These are phyloP conservation scores for Hypoxylon lienhwacheense DNA, from an alignment of 495 filamentous ascomycete species.

Conservation along the genomic window DNA sequence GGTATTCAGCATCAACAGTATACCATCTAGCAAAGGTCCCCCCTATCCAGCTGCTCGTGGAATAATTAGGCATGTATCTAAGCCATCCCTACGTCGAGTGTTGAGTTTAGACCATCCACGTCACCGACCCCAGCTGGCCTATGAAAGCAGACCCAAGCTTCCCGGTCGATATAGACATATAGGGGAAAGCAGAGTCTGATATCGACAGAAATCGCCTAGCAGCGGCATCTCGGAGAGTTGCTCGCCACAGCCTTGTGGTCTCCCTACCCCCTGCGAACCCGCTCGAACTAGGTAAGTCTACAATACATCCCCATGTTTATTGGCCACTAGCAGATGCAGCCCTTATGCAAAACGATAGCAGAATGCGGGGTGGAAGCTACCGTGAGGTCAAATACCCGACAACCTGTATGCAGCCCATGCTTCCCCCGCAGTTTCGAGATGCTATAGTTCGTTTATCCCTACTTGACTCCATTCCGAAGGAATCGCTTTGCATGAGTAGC, in stretches of 20 bases:
- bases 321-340: slow-evolving; percentile 37
- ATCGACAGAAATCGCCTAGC: slow-evolving; percentile 15
- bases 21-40: slow-evolving; percentile 10
- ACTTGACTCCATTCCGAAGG: slow-evolving; percentile 24
- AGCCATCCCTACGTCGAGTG: slow-evolving; percentile 7
- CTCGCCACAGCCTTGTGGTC: slow-evolving; percentile 25
- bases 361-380: slow-evolving; percentile 34
- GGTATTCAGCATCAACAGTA: not conserved
- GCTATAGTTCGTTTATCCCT: slow-evolving; percentile 26
- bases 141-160: not conserved
- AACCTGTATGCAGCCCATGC: slow-evolving; percentile 23
- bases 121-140: slow-evolving; percentile 7
- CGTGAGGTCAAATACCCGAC: slow-evolving; percentile 32
- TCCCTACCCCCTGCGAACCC: slow-evolving; percentile 21
- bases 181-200: slow-evolving; percentile 3
- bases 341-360: slow-evolving; percentile 23
- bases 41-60: slow-evolving; percentile 15
- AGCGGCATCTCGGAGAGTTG: slow-evolving; percentile 36
- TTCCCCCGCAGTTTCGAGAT: slow-evolving; percentile 32
- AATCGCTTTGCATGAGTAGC: slow-evolving; percentile 23
- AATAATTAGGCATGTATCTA: slow-evolving; percentile 7
- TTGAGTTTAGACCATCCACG: slow-evolving; percentile 7
- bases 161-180: not conserved
- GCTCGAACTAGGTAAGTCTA: slow-evolving; percentile 10
- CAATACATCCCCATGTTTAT: slow-evolving; percentile 10